phyloP scores from a whole-genome alignment of 192 early-diverging fungal species.

The Umbelopsis sp. region DNA sequence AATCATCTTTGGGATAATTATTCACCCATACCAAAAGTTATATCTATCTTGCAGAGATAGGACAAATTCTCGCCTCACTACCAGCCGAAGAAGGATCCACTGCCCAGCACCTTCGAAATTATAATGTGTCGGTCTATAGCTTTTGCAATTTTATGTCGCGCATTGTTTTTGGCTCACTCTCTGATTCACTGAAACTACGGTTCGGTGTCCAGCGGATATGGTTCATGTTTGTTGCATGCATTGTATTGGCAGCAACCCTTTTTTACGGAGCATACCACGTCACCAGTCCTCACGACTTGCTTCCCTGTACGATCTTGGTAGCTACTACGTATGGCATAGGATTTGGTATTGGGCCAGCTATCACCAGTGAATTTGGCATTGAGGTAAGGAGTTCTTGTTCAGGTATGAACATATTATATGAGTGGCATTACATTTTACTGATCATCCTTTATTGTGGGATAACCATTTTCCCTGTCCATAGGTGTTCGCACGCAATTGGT shows the following conservation, averaged over 20 bases:
- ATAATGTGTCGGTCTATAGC: slow-evolving; percentile 34
- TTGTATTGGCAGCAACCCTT: slow-evolving; percentile 6
- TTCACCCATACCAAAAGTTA: slow-evolving; percentile 8
- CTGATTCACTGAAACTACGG: slow-evolving; percentile 24
- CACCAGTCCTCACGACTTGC: slow-evolving; percentile 1
- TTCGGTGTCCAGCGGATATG: slow-evolving; percentile 36
- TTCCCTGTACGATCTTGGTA: slow-evolving; percentile 28
- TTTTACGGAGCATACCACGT: slow-evolving; percentile 22
- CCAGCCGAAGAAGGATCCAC: slow-evolving; percentile 11
- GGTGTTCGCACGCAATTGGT: slow-evolving; percentile 40
- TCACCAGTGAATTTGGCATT: slow-evolving; percentile 33
- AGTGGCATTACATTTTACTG: neutral
- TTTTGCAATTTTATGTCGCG: slow-evolving; percentile 32
- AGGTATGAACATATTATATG: neutral
- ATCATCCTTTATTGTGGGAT: neutral
- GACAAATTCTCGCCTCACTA: slow-evolving; percentile 26
- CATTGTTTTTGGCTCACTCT: slow-evolving; percentile 27
- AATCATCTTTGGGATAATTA: neutral
- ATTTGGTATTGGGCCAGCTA: slow-evolving; percentile 35
- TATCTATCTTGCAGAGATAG: slow-evolving; percentile 34
- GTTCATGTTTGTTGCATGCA: slow-evolving; percentile 25
- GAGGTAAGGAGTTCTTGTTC: slow-evolving; percentile 10
- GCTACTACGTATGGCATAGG: slow-evolving; percentile 30
- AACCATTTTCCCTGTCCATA: neutral
- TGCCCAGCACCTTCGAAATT: slow-evolving; percentile 31